These are phyloP conservation scores for Escovopsis sp. DNA, from an alignment of 2,329 filamentous ascomycete genomes.

Conservation along the genomic window DNA sequence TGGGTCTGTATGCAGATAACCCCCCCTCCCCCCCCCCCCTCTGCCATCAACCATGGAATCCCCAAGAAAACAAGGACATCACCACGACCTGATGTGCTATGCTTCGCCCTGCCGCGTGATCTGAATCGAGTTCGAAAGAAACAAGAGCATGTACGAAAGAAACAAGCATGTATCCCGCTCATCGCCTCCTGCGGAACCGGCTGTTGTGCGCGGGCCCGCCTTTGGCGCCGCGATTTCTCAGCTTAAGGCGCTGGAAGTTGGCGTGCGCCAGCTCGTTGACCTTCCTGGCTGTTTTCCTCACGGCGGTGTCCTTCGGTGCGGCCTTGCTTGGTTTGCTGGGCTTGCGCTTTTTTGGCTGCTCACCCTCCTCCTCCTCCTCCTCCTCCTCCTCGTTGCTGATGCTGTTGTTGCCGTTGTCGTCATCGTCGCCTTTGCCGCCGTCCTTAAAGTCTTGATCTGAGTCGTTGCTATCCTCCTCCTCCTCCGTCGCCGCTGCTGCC, in stretches of 20 bases:
- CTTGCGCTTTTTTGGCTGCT: too few relatives aligned
- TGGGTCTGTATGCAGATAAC: too few relatives aligned
- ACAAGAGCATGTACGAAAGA: too few relatives aligned
- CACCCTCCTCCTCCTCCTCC: too few relatives aligned
- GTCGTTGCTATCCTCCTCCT: slow-evolving; percentile 17
- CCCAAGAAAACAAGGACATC: too few relatives aligned
- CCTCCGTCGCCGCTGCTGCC: slow-evolving; percentile 15
- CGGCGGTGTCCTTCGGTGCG: slow-evolving; percentile 24
- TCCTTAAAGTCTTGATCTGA: slow-evolving; percentile 7
- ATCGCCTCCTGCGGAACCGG: slow-evolving; percentile 37
- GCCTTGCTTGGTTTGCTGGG: slow-evolving; percentile 15
- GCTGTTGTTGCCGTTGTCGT: slow-evolving; percentile 5
- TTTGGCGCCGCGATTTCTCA: slow-evolving; percentile 46
- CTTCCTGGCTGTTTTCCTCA: slow-evolving; percentile 41
- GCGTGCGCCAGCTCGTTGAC: slow-evolving; percentile 48
- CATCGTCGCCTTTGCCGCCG: slow-evolving; percentile 8
- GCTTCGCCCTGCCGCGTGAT: too few relatives aligned
- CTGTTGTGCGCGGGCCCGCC: slow-evolving; percentile 42
- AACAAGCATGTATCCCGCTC: background rate
- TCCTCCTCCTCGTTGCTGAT: background rate
- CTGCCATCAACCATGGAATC: too few relatives aligned
- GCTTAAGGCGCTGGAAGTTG: slow-evolving; percentile 52
- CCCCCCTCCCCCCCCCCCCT: too few relatives aligned
- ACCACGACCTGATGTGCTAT: too few relatives aligned
- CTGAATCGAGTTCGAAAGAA: too few relatives aligned